A percentile compares a stretch with the other conserved stretches of the same genome.
phyloP scores from a whole-genome alignment of 768 basidiomycete species.

The Russula sp. region DNA sequence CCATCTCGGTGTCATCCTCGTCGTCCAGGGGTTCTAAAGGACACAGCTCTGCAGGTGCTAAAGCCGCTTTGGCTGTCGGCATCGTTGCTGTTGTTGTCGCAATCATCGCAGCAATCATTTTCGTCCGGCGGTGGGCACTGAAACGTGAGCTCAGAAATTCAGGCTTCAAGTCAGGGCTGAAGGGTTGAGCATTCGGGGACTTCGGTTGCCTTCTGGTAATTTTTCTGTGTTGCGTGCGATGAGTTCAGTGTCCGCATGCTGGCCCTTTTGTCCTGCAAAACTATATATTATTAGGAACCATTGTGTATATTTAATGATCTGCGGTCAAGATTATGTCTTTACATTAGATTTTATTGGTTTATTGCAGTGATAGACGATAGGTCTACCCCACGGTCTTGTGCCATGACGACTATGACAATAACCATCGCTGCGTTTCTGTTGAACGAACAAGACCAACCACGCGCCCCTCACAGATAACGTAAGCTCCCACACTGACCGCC shows the following conservation, averaged over 20 bases:
- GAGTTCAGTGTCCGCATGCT: not conserved
- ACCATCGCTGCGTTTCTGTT: not conserved
- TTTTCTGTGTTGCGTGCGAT: too few species aligned
- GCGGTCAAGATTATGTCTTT: not conserved
- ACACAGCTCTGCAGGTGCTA: constrained; percentile 29
- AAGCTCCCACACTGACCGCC: not conserved
- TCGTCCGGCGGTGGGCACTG: constrained; percentile 43
- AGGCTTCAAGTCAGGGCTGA: not conserved
- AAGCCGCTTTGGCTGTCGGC: constrained; percentile 45
- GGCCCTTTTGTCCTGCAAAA: not conserved
- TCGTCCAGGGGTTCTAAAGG: constrained; percentile 9
- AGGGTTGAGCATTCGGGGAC: not conserved
- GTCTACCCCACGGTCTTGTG: not conserved
- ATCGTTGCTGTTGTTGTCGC: constrained; percentile 40
- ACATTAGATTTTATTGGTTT: too few species aligned
- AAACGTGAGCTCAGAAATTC: not conserved
- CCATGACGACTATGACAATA: not conserved
- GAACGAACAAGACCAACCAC: too few species aligned
- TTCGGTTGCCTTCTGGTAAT: too few species aligned
- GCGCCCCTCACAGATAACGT: not conserved
- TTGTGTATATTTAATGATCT: not conserved
- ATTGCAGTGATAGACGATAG: not conserved
- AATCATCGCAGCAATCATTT: constrained; percentile 37
- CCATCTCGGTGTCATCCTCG: constrained; percentile 20
- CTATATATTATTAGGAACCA: not conserved